Conservation (phyloP, 78 protist species). For the Polysphondylium violaceum region DNA sequence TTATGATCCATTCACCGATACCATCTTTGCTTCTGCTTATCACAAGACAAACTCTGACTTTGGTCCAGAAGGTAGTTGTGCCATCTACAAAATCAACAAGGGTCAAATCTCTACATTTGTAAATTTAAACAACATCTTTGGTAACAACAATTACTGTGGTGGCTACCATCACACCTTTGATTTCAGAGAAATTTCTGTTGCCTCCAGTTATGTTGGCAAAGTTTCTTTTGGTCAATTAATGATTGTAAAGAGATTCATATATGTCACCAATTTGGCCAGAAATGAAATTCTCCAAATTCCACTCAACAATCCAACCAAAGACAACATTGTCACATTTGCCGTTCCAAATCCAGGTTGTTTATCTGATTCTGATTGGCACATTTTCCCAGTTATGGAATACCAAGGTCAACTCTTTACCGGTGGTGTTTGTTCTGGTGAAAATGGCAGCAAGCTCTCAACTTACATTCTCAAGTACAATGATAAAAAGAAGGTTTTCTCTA, state of each 20-base stretch:
- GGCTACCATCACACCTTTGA: slow-evolving; percentile 25
- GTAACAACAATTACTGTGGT: slow-evolving; percentile 27
- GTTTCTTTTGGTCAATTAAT: slow-evolving; percentile 38
- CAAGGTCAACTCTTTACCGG: slow-evolving; percentile 19
- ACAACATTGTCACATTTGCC: background rate
- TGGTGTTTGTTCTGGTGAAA: slow-evolving; percentile 74
- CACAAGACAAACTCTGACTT: slow-evolving; percentile 24
- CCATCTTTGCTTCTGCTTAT: slow-evolving; percentile 26
- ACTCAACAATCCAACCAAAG: background rate
- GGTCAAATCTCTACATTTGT: background rate
- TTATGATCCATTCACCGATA: slow-evolving; percentile 7
- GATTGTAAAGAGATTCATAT: background rate
- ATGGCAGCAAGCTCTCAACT: slow-evolving; percentile 9
- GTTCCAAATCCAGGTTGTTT: slow-evolving; percentile 56
- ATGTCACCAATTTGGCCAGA: slow-evolving; percentile 23
- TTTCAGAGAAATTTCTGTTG: slow-evolving; percentile 4
- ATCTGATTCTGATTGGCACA: slow-evolving; percentile 19
- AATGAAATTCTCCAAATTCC: slow-evolving; percentile 33
- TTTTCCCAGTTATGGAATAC: slow-evolving; percentile 23
- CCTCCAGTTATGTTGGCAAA: slow-evolving; percentile 39
- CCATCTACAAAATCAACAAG: slow-evolving; percentile 12
- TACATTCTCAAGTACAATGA: background rate
- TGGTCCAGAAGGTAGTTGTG: slow-evolving; percentile 66
- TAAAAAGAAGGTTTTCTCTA: background rate
- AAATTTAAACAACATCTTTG: slow-evolving; percentile 18